These are phyloP conservation scores for Ustilago tritici DNA, from an alignment of 1,284 basidiomycete genomes.

Conservation along the genomic window DNA sequence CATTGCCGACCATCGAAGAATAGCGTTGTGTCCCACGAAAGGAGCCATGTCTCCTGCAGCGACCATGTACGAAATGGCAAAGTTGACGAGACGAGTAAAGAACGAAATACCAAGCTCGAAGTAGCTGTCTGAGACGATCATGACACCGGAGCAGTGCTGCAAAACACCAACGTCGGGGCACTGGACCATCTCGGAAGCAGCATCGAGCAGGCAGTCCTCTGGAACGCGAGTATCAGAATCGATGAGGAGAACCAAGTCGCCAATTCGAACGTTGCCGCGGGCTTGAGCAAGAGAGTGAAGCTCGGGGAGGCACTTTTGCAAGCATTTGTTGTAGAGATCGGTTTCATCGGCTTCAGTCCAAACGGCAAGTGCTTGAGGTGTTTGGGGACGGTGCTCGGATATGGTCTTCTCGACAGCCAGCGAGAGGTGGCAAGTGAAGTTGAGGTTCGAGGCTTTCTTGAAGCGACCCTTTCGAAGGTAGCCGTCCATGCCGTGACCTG, in stretches of 20 bases:
- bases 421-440: conserved; percentile 74
- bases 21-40: conserved; percentile 83
- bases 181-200: conserved; percentile 81
- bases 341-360: conserved; percentile 52
- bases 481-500: conserved; percentile 76
- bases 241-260: conserved; percentile 59
- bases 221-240: conserved; percentile 87
- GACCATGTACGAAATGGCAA: conserved; percentile 71
- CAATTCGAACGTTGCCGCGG: conserved; percentile 54
- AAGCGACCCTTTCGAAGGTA: conserved; percentile 85
- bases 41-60: conserved; percentile 72
- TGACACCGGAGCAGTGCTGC: conserved; percentile 82
- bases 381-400: conserved; percentile 32
- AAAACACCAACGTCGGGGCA: conserved; percentile 83
- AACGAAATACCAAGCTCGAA: conserved; percentile 80
- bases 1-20: conserved; percentile 74
- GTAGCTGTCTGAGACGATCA: conserved; percentile 86
- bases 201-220: conserved; percentile 85
- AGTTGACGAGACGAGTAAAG: conserved; percentile 72
- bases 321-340: conserved; percentile 24
- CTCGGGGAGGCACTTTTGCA: conserved; percentile 32
- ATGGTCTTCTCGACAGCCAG: conserved; percentile 78
- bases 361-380: conserved; percentile 6
- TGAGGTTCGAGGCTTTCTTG: conserved; percentile 92
- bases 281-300: conserved; percentile 69